Evolutionary conservation across 768 basidiomycete genomes (phyloP).

Genomic region (Lactarius psammicola): DNA sequence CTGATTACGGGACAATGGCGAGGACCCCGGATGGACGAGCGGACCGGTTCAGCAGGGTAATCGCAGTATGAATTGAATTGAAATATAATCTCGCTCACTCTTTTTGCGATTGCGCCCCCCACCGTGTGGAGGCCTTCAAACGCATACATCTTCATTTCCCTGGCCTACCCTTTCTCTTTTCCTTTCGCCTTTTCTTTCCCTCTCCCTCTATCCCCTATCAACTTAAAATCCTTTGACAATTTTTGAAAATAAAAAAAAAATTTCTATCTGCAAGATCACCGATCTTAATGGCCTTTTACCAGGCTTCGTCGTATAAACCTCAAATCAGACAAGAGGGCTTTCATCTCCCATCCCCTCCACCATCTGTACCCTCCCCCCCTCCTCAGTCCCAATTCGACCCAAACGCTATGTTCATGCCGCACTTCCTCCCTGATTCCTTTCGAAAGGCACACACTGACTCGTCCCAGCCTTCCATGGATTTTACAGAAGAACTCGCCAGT

Average conservation of each 20-base stretch:
- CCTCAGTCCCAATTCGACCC: slow-evolving; percentile 34
- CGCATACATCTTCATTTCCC: background rate
- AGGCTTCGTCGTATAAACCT: slow-evolving; percentile 47
- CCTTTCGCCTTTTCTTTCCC: background rate
- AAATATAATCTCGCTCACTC: slow-evolving; percentile 12
- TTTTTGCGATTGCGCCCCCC: background rate
- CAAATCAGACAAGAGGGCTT: slow-evolving; percentile 75
- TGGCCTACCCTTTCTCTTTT: background rate
- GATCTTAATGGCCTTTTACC: slow-evolving; percentile 39
- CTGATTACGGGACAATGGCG: slow-evolving; percentile 6
- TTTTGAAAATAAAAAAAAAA: background rate
- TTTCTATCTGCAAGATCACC: slow-evolving; percentile 2
- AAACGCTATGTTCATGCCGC: slow-evolving; percentile 46
- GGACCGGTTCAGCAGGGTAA: slow-evolving; percentile 8
- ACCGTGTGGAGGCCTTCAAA: background rate
- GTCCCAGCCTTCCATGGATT: slow-evolving; percentile 42
- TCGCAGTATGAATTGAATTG: slow-evolving; percentile 2
- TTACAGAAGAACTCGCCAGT: slow-evolving; percentile 65
- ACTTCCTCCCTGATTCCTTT: slow-evolving; percentile 54
- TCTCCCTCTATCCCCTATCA: background rate
- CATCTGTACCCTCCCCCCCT: slow-evolving; percentile 35
- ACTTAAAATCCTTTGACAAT: background rate
- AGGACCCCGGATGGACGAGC: slow-evolving; percentile 22
- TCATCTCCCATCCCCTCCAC: slow-evolving; percentile 52
- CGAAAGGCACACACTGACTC: slow-evolving; percentile 48